These are phyloP conservation scores for Hericium erinaceus DNA, from an alignment of 768 basidiomycete species.

Conservation along the genomic window DNA sequence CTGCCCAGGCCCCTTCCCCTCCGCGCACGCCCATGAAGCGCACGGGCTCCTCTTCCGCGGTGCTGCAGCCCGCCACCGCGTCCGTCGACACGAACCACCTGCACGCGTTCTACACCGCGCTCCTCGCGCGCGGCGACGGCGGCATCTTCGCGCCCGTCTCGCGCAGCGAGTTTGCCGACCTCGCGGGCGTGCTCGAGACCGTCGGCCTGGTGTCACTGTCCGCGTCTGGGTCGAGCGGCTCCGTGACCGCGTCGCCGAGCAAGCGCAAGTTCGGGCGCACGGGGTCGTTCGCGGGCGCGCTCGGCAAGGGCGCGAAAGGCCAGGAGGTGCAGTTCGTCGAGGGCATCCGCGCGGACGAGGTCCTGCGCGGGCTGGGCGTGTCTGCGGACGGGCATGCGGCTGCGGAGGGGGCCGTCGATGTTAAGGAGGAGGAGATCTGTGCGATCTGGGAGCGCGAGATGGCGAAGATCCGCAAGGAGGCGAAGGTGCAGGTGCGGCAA, in stretches of 20 bases:
- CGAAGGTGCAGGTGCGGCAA: constrained; percentile 22
- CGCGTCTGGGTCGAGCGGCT: constrained; percentile 23
- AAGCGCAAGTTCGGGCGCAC: constrained; percentile 48
- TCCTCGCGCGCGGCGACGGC: constrained; percentile 46
- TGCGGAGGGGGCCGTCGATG: constrained; percentile 25
- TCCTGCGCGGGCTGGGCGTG: constrained; percentile 62
- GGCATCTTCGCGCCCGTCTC: constrained; percentile 57
- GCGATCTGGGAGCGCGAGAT: constrained; percentile 47
- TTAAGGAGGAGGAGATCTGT: constrained; percentile 41
- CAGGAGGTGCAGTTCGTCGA: constrained; percentile 47
- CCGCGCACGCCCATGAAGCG: constrained; percentile 45
- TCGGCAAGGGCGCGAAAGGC: constrained; percentile 19
- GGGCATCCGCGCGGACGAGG: constrained; percentile 59
- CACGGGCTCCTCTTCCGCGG: constrained; percentile 22
- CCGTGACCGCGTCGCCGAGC: constrained; percentile 25
- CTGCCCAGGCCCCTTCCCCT: constrained; percentile 14
- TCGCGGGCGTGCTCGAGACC: constrained; percentile 65
- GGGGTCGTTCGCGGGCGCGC: constrained; percentile 41
- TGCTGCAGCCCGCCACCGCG: constrained; percentile 7
- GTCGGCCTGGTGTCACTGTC: constrained; percentile 48
- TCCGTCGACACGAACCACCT: constrained; percentile 52
- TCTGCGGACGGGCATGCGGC: constrained; percentile 14
- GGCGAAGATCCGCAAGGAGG: constrained; percentile 34
- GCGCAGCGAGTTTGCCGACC: constrained; percentile 67
- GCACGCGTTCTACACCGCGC: constrained; percentile 50